Base-by-base conservation (phyloP, 768 basidiomycete genomes). In the Hygrocybe punicea region DNA sequence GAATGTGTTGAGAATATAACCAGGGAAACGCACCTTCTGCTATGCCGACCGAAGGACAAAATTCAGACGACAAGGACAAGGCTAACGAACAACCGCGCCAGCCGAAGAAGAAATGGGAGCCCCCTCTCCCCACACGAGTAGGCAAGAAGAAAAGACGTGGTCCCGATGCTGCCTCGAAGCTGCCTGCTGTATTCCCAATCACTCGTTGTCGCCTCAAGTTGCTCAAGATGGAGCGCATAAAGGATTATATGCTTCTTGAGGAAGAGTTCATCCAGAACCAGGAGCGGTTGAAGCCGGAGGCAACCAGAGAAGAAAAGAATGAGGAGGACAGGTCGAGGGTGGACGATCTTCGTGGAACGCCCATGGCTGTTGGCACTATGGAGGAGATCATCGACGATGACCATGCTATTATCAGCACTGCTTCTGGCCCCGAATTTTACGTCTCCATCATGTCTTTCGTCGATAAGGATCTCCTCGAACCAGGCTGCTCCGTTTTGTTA, bases 301-400 rank as follows among this genome's bases (percentile, higher is more conserved):
- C 87, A 0, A 87, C 88, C 19, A 80, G 89, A 36, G 94, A 98
- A 71, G 94, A 97, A 76, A 92, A 93, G 80, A 91, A 93, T 60
- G 93, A 94, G 69, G 95, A 97, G 68, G 95, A 98, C 67, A 79
- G 91, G 66, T 90, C 89, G 8, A 89, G 85, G 66, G 93, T 99
- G 47, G 96, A 99, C 72, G 92, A 94, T 71, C 71, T 99, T 34
- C 86, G 96, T 34, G 97, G 97, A 6, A 89, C 85, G 48, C 97
- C 96, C 7, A 96, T 99, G 93, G 89, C 89, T n/a, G 93, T 99
- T 58, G 97, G 97, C 19, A 93, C 93, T 0, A 80, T 99, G 72
- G 97, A 98, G 75, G 97, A 99, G 74, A 92, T 95, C 62, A 93
- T 96, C 64, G 93, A 95, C 79, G 93, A 96, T 74, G 93, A 95